Evolutionary conservation across 495 filamentous ascomycete genomes (phyloP).

Genomic region (Aspergillus mulundensis): DNA sequence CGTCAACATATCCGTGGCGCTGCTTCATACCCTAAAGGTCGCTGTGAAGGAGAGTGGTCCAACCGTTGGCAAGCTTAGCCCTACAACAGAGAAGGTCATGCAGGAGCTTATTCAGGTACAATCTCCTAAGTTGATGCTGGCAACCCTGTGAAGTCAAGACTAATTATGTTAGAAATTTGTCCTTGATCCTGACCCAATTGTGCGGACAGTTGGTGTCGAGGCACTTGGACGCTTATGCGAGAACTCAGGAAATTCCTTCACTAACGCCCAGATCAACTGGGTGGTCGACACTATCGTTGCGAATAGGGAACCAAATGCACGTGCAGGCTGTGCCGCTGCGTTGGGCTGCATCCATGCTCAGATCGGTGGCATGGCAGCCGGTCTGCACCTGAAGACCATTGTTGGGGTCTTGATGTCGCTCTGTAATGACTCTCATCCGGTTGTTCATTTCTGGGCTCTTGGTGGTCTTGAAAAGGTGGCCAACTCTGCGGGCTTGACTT

Average conservation of each 20-base stretch:
- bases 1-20: conserved; percentile 81
- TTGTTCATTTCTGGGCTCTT: conserved; percentile 93
- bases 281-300: conserved; percentile 91
- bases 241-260: conserved; percentile 81
- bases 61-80: conserved; percentile 66
- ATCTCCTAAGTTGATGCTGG: not conserved
- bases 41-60: conserved; percentile 73
- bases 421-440: conserved; percentile 92
- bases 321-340: conserved; percentile 90
- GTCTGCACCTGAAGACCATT: conserved; percentile 95
- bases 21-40: conserved; percentile 77
- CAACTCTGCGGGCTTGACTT: conserved; percentile 88
- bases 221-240: conserved; percentile 89
- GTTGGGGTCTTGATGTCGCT: conserved; percentile 92
- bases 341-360: conserved; percentile 91
- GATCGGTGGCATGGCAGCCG: conserved; percentile 96
- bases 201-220: conserved; percentile 80
- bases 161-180: conserved; percentile 57
- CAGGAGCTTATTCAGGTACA: conserved; percentile 74
- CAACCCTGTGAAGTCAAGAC: not conserved
- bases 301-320: conserved; percentile 87
- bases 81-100: conserved; percentile 78
- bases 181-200: conserved; percentile 74
- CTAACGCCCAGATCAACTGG: conserved; percentile 81
- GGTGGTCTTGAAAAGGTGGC: conserved; percentile 84